Conservation (phyloP, 768 basidiomycete genomes). For the Artomyces pyxidatus region DNA sequence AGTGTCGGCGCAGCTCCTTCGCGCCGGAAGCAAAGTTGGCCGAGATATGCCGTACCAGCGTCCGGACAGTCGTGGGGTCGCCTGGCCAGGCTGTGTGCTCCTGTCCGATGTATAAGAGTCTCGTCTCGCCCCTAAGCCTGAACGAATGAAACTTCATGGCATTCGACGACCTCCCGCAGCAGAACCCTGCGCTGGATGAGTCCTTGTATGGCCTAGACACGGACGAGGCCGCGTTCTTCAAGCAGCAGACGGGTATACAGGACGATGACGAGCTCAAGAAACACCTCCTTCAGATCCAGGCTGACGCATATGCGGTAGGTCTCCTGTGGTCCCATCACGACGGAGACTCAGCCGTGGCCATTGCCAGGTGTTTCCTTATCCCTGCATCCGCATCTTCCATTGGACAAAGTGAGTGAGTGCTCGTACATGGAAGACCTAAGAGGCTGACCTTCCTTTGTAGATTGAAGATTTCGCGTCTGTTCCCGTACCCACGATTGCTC, state of each 20-base stretch:
- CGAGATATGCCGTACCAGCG: no score
- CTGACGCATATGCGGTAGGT: constrained; percentile 23
- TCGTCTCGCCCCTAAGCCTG: no score
- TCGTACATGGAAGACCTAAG: neutral
- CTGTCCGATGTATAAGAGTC: no score
- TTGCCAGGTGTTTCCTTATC: constrained; percentile 25
- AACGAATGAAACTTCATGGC: no score
- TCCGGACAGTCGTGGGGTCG: no score
- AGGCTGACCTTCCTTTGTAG: constrained; percentile 6
- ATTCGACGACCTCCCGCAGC: no score
- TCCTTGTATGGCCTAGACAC: constrained; percentile 4
- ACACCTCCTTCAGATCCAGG: constrained; percentile 23
- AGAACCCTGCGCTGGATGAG: neutral
- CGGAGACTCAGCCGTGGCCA: no score
- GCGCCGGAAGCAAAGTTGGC: no score
- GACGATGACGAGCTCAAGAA: constrained; percentile 23
- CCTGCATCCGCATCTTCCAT: constrained; percentile 22
- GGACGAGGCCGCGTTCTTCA: constrained; percentile 17
- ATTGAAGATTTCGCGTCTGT: constrained; percentile 18
- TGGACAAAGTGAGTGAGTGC: constrained; percentile 16
- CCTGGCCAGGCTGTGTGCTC: no score
- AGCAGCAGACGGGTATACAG: constrained; percentile 21
- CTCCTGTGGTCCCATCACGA: no score
- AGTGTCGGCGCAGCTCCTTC: no score
- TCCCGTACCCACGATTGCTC: constrained; percentile 23